Base-by-base conservation (phyloP, 2,329 filamentous ascomycete genomes). In the Metarhizium robertsii region DNA sequence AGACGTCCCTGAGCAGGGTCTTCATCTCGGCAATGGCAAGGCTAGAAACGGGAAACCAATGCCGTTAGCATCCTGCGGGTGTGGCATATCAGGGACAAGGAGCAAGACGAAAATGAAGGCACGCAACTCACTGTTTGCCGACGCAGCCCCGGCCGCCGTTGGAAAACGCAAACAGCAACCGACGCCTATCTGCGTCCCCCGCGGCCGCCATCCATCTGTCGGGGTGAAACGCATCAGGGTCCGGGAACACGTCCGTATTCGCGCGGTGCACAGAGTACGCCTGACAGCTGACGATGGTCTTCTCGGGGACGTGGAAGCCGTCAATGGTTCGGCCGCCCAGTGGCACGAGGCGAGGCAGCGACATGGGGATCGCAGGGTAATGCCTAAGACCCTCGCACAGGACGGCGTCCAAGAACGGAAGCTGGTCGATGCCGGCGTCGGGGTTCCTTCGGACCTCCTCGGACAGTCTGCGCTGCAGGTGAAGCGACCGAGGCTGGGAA, bases 201-300 rank as follows among this genome's bases (percentile, higher is more conserved):
- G 85, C 79, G 8, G 79, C 77, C 16, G 79, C 83, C 60, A 96
- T 80, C 92, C 92, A 96, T 61, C 92, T 80, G 55, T 92, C 88
- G 0, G 92, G 92, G 52, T 85, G 77, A 65, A 92, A 96, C 6
- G 69, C 71, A 58, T 95, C 87, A 0, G 91, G 87, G 47, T 91
- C 79, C 1, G 86, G 84, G 66, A 95, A 97, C 1, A 90, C 86
- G 55, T 84, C 77, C 11, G 71, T 67, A 60, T 86, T 79, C 55
- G 83, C 72, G 20, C 78, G 76, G 59, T 86, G 80, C 38, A 84
- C 73, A 11, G 81, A 84, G 63, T 78, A 81, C 1, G 83, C 78
- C 67, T 86, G 83, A 59, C 77, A 79, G 64, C 82, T 84, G 52
- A 84, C 82, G 45, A 83, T 74, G 0, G 80, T 79, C 5, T 73